Conservation (phyloP, 352 stramenopile genomes). For the Phytophthora pistaciae region DNA sequence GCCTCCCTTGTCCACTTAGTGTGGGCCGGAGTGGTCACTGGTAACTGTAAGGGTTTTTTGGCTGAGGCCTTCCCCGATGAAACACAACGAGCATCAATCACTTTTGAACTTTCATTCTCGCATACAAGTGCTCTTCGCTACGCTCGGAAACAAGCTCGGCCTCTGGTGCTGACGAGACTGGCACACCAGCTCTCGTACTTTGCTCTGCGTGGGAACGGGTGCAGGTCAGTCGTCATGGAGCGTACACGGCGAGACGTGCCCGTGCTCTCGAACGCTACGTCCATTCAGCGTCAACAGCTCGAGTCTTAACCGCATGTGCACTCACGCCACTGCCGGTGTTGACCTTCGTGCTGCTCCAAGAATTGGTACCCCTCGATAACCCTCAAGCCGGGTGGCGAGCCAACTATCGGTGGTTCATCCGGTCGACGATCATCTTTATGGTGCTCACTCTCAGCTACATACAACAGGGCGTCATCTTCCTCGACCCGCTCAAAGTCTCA, state of each 20-base stretch:
- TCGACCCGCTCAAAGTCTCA: constrained; percentile 12
- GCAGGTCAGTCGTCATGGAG: neutral
- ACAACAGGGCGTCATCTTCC: constrained; percentile 12
- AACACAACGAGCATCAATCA: too few species aligned
- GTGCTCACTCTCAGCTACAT: constrained; percentile 21
- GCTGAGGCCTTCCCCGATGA: too few species aligned
- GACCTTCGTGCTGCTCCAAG: constrained; percentile 15
- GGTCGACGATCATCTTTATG: constrained; percentile 14
- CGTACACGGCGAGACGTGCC: neutral
- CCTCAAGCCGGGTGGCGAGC: constrained; percentile 2
- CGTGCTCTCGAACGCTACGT: constrained; percentile 5
- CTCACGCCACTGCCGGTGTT: constrained; percentile 13
- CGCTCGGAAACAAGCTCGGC: too few species aligned
- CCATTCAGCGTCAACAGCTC: neutral
- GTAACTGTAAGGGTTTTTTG: too few species aligned
- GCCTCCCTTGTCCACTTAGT: too few species aligned
- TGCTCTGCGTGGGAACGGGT: neutral
- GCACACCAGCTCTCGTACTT: too few species aligned
- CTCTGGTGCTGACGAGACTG: too few species aligned
- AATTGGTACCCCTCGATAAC: constrained; percentile 4
- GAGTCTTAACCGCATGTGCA: constrained; percentile 2
- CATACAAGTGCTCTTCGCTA: too few species aligned
- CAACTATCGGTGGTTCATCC: constrained; percentile 16
- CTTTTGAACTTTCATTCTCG: too few species aligned
- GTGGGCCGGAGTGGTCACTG: too few species aligned